Conservation (phyloP, 2,329 filamentous ascomycete species). For the Pseudogymnoascus sp. region DNA sequence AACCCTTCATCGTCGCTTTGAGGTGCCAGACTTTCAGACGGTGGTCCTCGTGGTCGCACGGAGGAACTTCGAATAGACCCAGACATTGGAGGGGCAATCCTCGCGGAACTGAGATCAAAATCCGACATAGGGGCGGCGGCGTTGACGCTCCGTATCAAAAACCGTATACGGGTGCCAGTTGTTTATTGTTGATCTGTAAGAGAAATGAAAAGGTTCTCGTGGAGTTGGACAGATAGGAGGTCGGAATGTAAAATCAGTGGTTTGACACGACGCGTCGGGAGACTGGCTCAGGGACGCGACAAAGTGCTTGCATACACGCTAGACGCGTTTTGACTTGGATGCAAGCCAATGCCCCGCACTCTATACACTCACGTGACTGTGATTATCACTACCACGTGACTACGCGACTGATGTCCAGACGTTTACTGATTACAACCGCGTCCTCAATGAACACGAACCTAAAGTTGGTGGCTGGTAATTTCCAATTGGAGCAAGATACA, state of each 20-base stretch:
- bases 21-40: conserved; percentile 53
- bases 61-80: conserved; percentile 23
- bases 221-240: conserved; percentile 14
- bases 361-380: background rate
- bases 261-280: conserved; percentile 3
- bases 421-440: background rate
- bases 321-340: conserved; percentile 4
- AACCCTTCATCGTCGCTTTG: conserved; percentile 59
- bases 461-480: background rate
- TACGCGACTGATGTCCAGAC: background rate
- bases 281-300: conserved; percentile 2
- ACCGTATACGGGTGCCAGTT: conserved; percentile 23
- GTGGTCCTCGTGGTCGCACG: conserved; percentile 37
- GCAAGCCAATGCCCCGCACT: background rate
- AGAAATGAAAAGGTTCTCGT: conserved; percentile 15
- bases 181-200: conserved; percentile 13
- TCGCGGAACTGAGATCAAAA: conserved; percentile 38
- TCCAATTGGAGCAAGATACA: background rate
- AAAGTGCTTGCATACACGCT: conserved; percentile 8
- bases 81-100: conserved; percentile 39
- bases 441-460: background rate
- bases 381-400: background rate
- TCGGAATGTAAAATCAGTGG: conserved; percentile 14
- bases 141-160: conserved; percentile 30
- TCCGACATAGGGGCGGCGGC: conserved; percentile 52